Conservation (phyloP, 495 filamentous ascomycete species). For the Staphylotrichum longicolle region DNA sequence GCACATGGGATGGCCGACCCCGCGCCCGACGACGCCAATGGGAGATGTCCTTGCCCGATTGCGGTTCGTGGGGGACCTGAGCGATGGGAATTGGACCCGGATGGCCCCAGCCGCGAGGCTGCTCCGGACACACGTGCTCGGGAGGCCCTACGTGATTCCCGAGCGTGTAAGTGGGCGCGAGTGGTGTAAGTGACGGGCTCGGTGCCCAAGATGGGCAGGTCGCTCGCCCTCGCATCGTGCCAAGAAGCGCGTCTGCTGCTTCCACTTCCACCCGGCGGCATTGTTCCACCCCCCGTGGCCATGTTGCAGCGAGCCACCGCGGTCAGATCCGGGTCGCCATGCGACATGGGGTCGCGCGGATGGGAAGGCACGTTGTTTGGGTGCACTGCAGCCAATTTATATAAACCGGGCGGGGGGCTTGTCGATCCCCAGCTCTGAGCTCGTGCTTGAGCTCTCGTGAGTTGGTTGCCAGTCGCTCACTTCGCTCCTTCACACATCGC, state of each 20-base stretch:
- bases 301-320: neutral
- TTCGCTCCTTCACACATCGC: neutral
- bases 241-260: too few species aligned
- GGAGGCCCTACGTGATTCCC: conserved; percentile 7
- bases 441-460: neutral
- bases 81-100: neutral
- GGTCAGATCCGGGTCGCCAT: neutral
- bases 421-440: neutral
- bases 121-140: conserved; percentile 8
- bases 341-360: neutral
- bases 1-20: conserved; percentile 3
- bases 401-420: conserved; percentile 10
- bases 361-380: conserved; percentile 13
- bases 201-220: conserved; percentile 13
- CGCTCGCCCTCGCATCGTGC: neutral
- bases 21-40: neutral
- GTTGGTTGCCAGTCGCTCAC: neutral
- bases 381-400: conserved; percentile 8
- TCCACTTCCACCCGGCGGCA: neutral
- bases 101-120: neutral
- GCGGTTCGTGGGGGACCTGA: neutral
- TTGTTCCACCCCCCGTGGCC: conserved; percentile 1
- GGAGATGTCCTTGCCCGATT: neutral
- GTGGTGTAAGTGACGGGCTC: conserved; percentile 12
- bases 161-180: neutral